Evolutionary conservation across 176 grass and related monocot genomes (phyloP).

Genomic region (Zea luxurians): DNA sequence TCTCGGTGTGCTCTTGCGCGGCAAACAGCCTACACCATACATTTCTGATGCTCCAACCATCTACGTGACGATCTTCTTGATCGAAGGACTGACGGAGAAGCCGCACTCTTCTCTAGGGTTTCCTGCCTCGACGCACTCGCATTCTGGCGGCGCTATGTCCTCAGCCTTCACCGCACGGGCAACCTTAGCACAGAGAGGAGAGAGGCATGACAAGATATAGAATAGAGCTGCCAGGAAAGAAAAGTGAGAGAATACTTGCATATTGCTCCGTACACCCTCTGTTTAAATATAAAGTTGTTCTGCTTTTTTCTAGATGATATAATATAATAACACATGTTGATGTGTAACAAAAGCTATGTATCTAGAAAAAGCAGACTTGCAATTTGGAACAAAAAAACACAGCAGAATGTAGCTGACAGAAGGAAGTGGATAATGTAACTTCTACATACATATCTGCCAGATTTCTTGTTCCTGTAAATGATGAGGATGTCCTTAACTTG

Average conservation of each 20-base stretch:
- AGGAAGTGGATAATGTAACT: conserved; percentile 6
- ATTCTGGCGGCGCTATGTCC: not conserved
- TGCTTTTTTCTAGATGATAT: too few species aligned
- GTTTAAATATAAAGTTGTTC: too few species aligned
- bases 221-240: too few species aligned
- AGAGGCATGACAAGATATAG: too few species aligned
- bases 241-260: not conserved
- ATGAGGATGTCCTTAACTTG: conserved; percentile 51
- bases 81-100: conserved; percentile 25
- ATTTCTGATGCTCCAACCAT: not conserved
- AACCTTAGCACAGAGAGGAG: conserved; percentile 35
- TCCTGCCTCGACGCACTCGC: conserved; percentile 35
- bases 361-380: too few species aligned
- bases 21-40: not conserved
- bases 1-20: not conserved
- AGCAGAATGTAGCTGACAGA: not conserved
- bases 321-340: too few species aligned
- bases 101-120: conserved; percentile 28
- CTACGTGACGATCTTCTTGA: conserved; percentile 22
- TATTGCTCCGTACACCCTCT: not conserved
- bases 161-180: conserved; percentile 45
- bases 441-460: conserved; percentile 53
- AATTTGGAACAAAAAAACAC: too few species aligned
- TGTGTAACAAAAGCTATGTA: too few species aligned
- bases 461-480: conserved; percentile 55